These are phyloP conservation scores for Penicillium olsonii DNA, from an alignment of 2,329 filamentous ascomycete genomes.

Conservation along the genomic window DNA sequence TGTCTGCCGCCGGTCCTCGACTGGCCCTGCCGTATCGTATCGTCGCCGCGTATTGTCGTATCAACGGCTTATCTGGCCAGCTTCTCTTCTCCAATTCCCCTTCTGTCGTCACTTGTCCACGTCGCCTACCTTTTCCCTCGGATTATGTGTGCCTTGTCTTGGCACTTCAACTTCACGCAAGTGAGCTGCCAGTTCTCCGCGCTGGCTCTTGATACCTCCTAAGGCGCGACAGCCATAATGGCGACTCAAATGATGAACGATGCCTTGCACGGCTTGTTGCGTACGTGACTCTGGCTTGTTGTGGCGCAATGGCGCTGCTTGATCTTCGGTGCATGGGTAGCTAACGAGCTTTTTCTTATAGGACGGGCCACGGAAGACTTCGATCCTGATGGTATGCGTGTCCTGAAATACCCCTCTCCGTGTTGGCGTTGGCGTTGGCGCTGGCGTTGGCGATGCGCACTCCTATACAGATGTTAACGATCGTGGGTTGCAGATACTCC, in stretches of 20 bases:
- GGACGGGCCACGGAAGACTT: conserved; percentile 40
- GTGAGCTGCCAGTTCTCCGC: conserved; percentile 33
- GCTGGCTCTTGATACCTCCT: conserved; percentile 24
- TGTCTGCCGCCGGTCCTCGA: too few relatives aligned
- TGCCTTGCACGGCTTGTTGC: conserved; percentile 36
- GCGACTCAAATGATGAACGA: conserved; percentile 39
- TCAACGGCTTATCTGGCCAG: conserved; percentile 14
- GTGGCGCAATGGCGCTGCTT: too few relatives aligned
- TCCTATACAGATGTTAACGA: conserved; percentile 18
- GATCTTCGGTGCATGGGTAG: not conserved
- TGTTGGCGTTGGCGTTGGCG: too few relatives aligned
- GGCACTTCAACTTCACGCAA: conserved; percentile 36
- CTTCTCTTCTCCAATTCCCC: conserved; percentile 24
- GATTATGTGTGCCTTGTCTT: conserved; percentile 41
- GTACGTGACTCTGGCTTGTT: conserved; percentile 28
- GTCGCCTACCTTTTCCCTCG: conserved; percentile 9
- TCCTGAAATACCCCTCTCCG: conserved; percentile 11
- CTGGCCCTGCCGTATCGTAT: conserved; percentile 14
- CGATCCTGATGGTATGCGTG: conserved; percentile 42
- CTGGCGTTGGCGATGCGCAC: conserved; percentile 3
- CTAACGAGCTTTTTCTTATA: conserved; percentile 25
- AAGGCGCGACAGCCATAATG: conserved; percentile 33
- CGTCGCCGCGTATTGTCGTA: too few relatives aligned
- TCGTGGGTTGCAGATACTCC: conserved; percentile 55
- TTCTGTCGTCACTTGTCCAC: not conserved